Percentiles rank a stretch among this genome's conserved stretches.
Conservation (phyloP, 805 yeast genomes). For the Tetrapisispora nanseiensis region DNA sequence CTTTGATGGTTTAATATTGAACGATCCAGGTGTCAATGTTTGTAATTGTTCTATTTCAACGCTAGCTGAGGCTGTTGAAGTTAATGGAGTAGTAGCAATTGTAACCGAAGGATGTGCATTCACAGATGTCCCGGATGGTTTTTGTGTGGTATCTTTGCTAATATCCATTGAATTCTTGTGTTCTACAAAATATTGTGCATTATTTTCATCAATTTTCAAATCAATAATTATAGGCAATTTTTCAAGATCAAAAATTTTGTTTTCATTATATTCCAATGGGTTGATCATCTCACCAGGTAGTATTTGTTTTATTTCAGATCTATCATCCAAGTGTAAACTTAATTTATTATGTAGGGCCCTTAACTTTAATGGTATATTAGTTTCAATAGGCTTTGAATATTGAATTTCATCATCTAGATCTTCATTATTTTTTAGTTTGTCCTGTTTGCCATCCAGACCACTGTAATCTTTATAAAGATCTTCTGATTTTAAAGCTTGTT, state of each 20-base stretch:
- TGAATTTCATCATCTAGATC: background rate
- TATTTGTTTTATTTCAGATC: too few relatives aligned
- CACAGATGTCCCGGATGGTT: background rate
- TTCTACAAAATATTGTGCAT: background rate
- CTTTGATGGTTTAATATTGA: conserved; percentile 9
- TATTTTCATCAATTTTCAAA: background rate
- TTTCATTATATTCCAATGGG: conserved; percentile 18
- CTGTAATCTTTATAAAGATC: background rate
- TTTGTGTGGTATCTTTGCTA: background rate
- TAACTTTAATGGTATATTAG: background rate
- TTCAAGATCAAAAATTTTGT: conserved; percentile 14
- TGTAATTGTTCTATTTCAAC: background rate
- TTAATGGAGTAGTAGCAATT: background rate
- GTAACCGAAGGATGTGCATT: background rate
- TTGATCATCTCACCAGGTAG: background rate
- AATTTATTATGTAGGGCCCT: background rate
- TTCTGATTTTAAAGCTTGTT: background rate
- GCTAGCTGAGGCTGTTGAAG: background rate
- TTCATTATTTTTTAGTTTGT: background rate
- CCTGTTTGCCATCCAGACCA: background rate
- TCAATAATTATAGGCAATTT: conserved; percentile 12
- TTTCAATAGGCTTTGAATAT: background rate
- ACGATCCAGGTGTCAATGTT: background rate
- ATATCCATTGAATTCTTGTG: background rate
- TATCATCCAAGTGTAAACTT: too few relatives aligned